Base-by-base conservation (phyloP, 805 yeast species). In the Starmera pachycereana region DNA sequence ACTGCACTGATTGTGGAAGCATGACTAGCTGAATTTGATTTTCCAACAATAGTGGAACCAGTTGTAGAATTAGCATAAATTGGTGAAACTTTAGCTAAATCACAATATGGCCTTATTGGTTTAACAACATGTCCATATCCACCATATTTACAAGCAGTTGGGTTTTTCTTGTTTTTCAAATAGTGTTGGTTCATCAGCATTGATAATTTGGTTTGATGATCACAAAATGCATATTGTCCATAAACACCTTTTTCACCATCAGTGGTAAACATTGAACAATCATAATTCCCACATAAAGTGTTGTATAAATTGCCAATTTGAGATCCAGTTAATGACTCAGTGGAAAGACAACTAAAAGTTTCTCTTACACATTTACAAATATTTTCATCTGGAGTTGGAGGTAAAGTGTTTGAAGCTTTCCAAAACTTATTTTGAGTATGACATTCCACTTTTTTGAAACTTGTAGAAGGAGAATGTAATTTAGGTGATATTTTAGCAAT, bases 201-300 rank as follows among this genome's bases (percentile, higher is more conserved):
- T 40, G 81, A 74, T 51, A 85, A 69, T 65, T 81, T 76, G 40
- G 79, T 82, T 65, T 77, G 73, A 47, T 81, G 69, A 34, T 75
- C 68, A 62, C 95, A 86, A 73, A 66, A 81, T 2, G 88, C 78
- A 60, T 63, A 73, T n/a, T 74, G 71, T 50, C 95, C 95, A 57
- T 83, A 85, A 4, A 50, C 53, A 43, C 95, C 95, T 29, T 60
- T 54, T 32, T 71, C 61, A 48, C 82, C 89, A 63, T 83, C 72
- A 37, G 69, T 69, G 39, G 60, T 55, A 48, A 84, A 81, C 27
- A 70, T 87, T 25, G 65, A 57, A 63, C 95, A 85, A 53, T 71
- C 74, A 42, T 73, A 62, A 31, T 57, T 50, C 39, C 71, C 72
- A 61, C 95, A 85, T 32, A 83, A 60, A 43, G 57, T 52, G 29